Evolutionary conservation across 495 filamentous ascomycete species (phyloP), one percentile per base, ranked within the genome.

Genomic region (Tuber indicum): DNA sequence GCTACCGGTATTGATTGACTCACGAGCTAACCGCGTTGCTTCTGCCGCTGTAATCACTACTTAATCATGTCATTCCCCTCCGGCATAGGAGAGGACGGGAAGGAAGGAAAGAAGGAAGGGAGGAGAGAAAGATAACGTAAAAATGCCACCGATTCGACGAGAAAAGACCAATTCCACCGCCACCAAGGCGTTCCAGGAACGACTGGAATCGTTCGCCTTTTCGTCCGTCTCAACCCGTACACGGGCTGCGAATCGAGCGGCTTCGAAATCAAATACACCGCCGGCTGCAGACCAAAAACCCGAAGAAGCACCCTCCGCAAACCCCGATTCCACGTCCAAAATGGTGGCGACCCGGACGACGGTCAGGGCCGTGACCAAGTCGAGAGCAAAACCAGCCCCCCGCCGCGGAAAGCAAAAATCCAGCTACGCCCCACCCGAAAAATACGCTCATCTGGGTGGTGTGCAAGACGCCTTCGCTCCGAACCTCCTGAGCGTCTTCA

Each of bases 401-500:
- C 69, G 41, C 45, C 43, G 74, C 66, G 73, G 41, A 49, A 75
- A 75, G n/a, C 43, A 76, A 46, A 75, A 76, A 32, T 82, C 87
- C 45, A 80, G 85, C 77, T 93, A 92, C 82, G 91, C 91, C 0
- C 87, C 89, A 0, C 91, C 92, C 3, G 88, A 88, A 1, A 90
- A 86, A 72, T 94, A 93, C 85, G 87, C 90, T 6, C 91, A 92
- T 84, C 88, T 91, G 32, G 87, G 89, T 17, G 87, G 85, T 73
- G 91, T 98, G 58, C 88, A 87, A 23, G 96, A 99, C 86, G 90
- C 92, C 71, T 87, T 98, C 73, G 88, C 87, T 1, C 88, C 90
- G 0, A 89, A 92, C 84, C 90, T 99, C 0, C 88, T 96, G 66
- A 88, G 91, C 84, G 86, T 98, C 77, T 94, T 97, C 85, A 88